Conservation (phyloP, 805 yeast genomes). For the Ogataea parapolymorpha region DNA sequence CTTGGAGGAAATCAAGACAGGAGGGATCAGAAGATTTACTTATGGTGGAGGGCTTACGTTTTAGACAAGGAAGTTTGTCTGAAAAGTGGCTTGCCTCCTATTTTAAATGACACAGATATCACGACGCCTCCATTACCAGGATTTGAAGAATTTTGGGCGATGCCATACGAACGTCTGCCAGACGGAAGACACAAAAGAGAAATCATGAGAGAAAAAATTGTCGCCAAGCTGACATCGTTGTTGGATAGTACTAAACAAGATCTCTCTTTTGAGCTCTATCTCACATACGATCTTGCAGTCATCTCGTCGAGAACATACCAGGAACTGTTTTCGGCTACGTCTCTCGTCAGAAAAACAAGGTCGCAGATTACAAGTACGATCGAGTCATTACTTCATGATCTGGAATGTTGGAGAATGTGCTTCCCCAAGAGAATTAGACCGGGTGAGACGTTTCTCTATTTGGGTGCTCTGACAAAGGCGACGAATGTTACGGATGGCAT, state of each 20-base stretch:
- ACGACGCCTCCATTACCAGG: constrained; percentile 30
- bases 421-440: constrained; percentile 29
- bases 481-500: neutral
- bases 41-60: constrained; percentile 52
- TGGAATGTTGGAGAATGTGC: constrained; percentile 29
- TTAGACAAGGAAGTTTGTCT: constrained; percentile 44
- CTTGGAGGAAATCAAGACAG: constrained; percentile 37
- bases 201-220: constrained; percentile 4
- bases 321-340: constrained; percentile 29
- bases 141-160: constrained; percentile 23
- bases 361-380: constrained; percentile 16
- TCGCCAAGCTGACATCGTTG: constrained; percentile 9
- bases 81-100: constrained; percentile 48
- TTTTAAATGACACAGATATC: constrained; percentile 40
- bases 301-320: constrained; percentile 27
- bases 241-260: neutral
- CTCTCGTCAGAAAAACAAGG: constrained; percentile 19
- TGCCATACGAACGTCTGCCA: constrained; percentile 9
- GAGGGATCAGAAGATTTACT: constrained; percentile 33
- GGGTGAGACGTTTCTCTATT: constrained; percentile 1
- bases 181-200: constrained; percentile 15
- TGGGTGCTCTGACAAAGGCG: neutral
- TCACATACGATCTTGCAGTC: constrained; percentile 23
- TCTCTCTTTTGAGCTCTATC: constrained; percentile 12
- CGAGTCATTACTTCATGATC: constrained; percentile 18